Percentiles rank a stretch among this genome's conserved stretches.
phyloP scores from a whole-genome alignment of 176 grass and related monocot genomes.

The Poa annua region DNA sequence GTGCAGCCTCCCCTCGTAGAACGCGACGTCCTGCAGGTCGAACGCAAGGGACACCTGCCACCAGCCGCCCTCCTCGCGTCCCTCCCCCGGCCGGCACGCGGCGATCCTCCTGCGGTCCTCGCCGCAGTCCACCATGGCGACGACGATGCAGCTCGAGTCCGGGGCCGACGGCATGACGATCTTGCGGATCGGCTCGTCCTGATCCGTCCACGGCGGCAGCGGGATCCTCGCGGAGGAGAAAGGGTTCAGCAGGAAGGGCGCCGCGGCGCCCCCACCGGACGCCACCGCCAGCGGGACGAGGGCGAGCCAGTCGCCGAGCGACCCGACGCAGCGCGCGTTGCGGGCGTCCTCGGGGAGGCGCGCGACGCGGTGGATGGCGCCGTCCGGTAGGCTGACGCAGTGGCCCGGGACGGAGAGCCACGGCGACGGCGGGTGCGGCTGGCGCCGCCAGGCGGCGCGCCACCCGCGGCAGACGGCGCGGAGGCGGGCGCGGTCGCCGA shows the following conservation, averaged over 20 bases:
- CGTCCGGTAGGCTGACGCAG: neutral
- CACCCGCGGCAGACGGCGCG: neutral
- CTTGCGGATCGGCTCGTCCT: neutral
- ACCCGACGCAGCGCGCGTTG: neutral
- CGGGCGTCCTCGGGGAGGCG: neutral
- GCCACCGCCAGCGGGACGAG: neutral
- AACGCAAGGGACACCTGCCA: neutral
- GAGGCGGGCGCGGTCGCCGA: neutral
- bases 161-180: neutral
- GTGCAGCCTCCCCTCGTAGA: neutral
- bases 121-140: neutral
- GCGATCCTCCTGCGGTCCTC: neutral
- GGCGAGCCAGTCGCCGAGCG: neutral
- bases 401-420: neutral
- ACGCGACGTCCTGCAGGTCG: neutral
- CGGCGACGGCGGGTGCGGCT: neutral
- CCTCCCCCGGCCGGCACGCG: neutral
- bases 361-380: neutral
- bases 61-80: neutral
- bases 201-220: neutral
- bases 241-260: constrained; percentile 2
- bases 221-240: neutral
- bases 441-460: neutral
- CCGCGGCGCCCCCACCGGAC: neutral
- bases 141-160: neutral